phyloP scores from a whole-genome alignment of 805 yeast genomes.

The Priceomyces medius region DNA sequence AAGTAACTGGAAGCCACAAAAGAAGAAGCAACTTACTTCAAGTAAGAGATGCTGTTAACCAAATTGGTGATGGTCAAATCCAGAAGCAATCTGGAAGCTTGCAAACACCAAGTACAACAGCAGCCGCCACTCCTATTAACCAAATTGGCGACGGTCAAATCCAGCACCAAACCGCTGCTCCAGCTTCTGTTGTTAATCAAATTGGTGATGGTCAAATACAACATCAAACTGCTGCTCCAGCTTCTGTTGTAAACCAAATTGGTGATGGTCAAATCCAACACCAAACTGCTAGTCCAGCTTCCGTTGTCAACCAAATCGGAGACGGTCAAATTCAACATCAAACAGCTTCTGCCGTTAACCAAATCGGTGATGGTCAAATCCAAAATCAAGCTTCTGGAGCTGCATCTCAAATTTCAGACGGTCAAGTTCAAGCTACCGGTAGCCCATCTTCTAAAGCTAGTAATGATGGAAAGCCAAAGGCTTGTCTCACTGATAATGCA shows the following conservation, averaged over 20 bases:
- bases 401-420: slow-evolving; percentile 30
- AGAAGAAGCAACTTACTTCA: not conserved
- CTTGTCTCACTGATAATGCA: slow-evolving; percentile 46
- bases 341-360: slow-evolving; percentile 23
- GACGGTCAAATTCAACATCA: slow-evolving; percentile 37
- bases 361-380: slow-evolving; percentile 40
- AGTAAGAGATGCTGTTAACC: slow-evolving; percentile 44
- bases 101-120: slow-evolving; percentile 22
- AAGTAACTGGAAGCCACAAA: slow-evolving; percentile 2
- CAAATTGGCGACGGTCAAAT: slow-evolving; percentile 39
- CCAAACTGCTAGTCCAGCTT: slow-evolving; percentile 27
- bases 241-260: slow-evolving; percentile 45
- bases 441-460: slow-evolving; percentile 19
- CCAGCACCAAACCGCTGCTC: slow-evolving; percentile 29
- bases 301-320: slow-evolving; percentile 30
- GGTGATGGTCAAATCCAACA: slow-evolving; percentile 50
- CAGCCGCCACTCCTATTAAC: slow-evolving; percentile 24
- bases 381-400: slow-evolving; percentile 17
- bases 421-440: slow-evolving; percentile 28
- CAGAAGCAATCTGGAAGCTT: slow-evolving; percentile 41
- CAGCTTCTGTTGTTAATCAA: slow-evolving; percentile 47
- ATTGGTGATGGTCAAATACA: slow-evolving; percentile 65
- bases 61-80: slow-evolving; percentile 63
- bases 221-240: slow-evolving; percentile 36
- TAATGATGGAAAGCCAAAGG: slow-evolving; percentile 24